Evolutionary conservation across 257 asterid species (phyloP).

Genomic region (Nicotiana tabacum): DNA sequence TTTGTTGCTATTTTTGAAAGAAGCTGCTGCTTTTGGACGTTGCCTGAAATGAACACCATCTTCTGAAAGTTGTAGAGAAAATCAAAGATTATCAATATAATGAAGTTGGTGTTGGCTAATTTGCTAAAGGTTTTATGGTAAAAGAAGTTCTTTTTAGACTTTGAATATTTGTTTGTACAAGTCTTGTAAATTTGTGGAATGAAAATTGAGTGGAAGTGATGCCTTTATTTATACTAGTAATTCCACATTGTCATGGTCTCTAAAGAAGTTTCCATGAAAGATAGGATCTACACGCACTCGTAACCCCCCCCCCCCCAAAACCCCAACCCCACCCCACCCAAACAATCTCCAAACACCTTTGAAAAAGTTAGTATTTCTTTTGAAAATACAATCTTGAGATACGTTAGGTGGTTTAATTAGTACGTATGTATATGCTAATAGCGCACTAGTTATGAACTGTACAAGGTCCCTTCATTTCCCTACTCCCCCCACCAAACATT

Average conservation of each 20-base stretch:
- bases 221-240: not conserved
- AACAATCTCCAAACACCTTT: too few relatives aligned
- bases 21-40: slow-evolving; percentile 7
- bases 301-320: too few relatives aligned
- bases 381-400: not conserved
- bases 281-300: not conserved
- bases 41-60: slow-evolving; percentile 15
- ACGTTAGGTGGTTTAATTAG: slow-evolving; percentile 1
- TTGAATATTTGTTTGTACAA: not conserved
- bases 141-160: not conserved
- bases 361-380: not conserved
- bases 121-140: not conserved
- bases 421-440: slow-evolving; percentile 3
- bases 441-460: slow-evolving; percentile 10
- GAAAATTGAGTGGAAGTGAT: slow-evolving; percentile 7
- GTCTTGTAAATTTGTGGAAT: not conserved
- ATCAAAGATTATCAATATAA: not conserved
- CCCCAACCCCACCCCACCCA: not conserved
- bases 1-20: slow-evolving; percentile 55
- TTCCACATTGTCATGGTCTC: not conserved
- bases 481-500: not conserved
- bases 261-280: slow-evolving; percentile 6
- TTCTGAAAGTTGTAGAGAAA: not conserved
- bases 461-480: not conserved
- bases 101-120: not conserved